phyloP scores from a whole-genome alignment of 2,329 filamentous ascomycete species.

The Cercospora sojina region DNA sequence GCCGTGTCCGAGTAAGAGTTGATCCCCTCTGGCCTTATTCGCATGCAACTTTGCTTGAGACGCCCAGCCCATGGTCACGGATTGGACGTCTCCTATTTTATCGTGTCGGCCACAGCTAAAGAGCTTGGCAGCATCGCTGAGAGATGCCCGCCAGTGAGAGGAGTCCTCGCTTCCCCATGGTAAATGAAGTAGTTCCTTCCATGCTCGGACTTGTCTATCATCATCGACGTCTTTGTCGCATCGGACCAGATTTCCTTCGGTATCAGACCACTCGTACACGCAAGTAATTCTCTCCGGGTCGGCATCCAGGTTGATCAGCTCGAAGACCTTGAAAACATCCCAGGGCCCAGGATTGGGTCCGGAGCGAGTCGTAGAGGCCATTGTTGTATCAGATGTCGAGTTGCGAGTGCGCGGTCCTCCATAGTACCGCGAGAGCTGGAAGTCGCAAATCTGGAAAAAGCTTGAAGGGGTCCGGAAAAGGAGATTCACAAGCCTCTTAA shows the following conservation, averaged over 20 bases:
- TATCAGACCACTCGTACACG: slow-evolving; percentile 1
- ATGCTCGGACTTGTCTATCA: slow-evolving; percentile 3
- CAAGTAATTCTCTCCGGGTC: slow-evolving; percentile 8
- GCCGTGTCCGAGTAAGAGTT: slow-evolving; percentile 2
- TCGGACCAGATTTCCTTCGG: background rate
- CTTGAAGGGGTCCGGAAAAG: background rate
- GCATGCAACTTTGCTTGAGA: slow-evolving; percentile 1
- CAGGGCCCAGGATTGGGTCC: background rate
- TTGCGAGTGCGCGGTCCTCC: background rate
- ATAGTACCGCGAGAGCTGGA: background rate
- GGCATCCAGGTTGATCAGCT: slow-evolving; percentile 4
- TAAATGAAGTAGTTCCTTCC: slow-evolving; percentile 2
- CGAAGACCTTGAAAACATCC: slow-evolving; percentile 2
- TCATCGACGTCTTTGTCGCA: slow-evolving; percentile 7
- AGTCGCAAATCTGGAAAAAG: background rate
- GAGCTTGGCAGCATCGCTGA: slow-evolving; percentile 1
- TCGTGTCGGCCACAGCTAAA: slow-evolving; percentile 6
- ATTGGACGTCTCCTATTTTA: background rate
- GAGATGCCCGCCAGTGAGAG: background rate
- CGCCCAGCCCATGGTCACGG: slow-evolving; percentile 11
- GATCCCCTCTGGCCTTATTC: background rate
- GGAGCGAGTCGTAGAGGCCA: background rate
- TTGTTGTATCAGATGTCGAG: background rate
- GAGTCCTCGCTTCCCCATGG: slow-evolving; percentile 10
- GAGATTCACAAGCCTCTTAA: background rate